Conservation (phyloP, 345 rosid species). For the Xanthoceras sorbifolium region DNA sequence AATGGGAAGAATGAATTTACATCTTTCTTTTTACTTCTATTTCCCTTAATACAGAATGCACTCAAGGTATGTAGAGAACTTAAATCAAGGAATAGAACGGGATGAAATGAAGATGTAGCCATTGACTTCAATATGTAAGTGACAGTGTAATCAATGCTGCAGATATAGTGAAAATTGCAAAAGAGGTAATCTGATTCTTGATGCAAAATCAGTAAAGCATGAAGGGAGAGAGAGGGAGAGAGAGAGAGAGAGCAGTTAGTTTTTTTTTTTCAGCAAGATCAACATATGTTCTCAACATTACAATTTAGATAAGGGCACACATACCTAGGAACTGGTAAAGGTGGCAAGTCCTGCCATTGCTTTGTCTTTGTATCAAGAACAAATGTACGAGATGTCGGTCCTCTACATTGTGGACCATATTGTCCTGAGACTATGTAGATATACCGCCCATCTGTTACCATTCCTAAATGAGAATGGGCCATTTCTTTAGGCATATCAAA, state of each 20-base stretch:
- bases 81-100: not conserved
- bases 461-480: slow-evolving; percentile 99
- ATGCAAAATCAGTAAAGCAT: not conserved
- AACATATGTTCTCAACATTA: not conserved
- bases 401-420: slow-evolving; percentile 95
- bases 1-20: not conserved
- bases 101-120: not conserved
- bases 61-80: not conserved
- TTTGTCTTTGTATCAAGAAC: slow-evolving; percentile 88
- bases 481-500: slow-evolving; percentile 98
- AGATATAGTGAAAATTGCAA: not conserved
- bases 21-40: not conserved
- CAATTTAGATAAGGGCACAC: slow-evolving; percentile 21
- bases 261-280: not conserved
- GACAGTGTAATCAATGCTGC: not conserved
- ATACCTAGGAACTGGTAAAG: slow-evolving; percentile 91
- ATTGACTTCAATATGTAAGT: not conserved
- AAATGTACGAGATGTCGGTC: slow-evolving; percentile 80
- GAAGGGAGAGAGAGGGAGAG: not conserved
- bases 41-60: slow-evolving; percentile 1
- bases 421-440: slow-evolving; percentile 86
- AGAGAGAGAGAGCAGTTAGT: not conserved
- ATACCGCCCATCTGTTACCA: slow-evolving; percentile 92
- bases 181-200: not conserved
- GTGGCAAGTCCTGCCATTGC: slow-evolving; percentile 65